Percentiles rank a stretch among this genome's conserved stretches.
Conservation (phyloP, 2,329 filamentous ascomycete species). For the Nothomitra cinnamomea region DNA sequence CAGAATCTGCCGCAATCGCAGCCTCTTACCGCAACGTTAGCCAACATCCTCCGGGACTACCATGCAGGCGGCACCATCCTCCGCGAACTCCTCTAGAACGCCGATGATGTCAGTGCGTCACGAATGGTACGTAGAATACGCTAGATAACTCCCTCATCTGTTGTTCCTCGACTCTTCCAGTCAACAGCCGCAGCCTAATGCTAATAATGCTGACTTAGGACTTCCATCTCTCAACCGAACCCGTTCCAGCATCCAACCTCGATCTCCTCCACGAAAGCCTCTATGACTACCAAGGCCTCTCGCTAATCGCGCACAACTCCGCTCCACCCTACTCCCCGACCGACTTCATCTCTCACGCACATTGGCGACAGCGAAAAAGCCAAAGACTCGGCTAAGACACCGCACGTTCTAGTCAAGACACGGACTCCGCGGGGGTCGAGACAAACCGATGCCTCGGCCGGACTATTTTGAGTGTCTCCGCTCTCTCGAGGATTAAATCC, state of each 20-base stretch:
- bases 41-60: conserved; percentile 19
- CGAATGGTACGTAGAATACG: conserved; percentile 8
- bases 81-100: conserved; percentile 11
- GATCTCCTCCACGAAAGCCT: conserved; percentile 15
- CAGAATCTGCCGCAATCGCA: conserved; percentile 14
- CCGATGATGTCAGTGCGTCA: conserved; percentile 14
- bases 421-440: too few species aligned
- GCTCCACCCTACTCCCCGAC: conserved; percentile 16
- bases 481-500: too few species aligned
- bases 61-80: conserved; percentile 12
- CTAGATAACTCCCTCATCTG: conserved; percentile 8
- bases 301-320: conserved; percentile 19
- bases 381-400: conserved; percentile 16
- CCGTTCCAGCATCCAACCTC: not conserved
- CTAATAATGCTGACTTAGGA: not conserved
- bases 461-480: too few species aligned
- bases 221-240: not conserved
- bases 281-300: conserved; percentile 19
- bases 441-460: too few species aligned
- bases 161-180: not conserved
- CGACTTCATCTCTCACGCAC: conserved; percentile 18
- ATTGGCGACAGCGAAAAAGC: conserved; percentile 19
- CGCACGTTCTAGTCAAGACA: conserved; percentile 10
- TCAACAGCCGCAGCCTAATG: not conserved
- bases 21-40: conserved; percentile 15